Base-by-base conservation (phyloP, 1,139 yeast species). In the Pichiaceae sp. region DNA sequence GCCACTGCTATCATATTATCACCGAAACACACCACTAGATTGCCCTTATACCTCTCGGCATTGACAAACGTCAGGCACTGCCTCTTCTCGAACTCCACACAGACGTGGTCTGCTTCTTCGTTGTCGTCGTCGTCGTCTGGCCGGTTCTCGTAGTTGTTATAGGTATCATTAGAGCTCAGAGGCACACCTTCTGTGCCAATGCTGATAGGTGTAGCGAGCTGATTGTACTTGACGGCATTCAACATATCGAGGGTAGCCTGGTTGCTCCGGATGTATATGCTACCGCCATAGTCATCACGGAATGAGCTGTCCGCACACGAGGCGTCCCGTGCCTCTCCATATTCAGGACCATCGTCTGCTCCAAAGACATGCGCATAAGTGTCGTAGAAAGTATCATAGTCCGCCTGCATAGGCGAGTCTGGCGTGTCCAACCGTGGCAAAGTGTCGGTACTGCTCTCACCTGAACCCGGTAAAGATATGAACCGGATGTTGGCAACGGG, bases 21-120 rank as follows among this genome's bases (percentile, higher is more conserved):
- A 2, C 41, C 27, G 4, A 55, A 50, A 15, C 45, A 42, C 4
- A 52, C 52, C 4, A 55, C 43, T 11, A 64, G 40, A 41, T 68
- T 68, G 40, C 66, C 67, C 39, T 64, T 68, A 46, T 59, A 68
- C 38, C 53, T 52, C 33, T 60, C 48, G 3, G 47, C 52, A n/a
- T 38, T 37, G n/a, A 37, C 41, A 3, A 52, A 42, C 3, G 32
- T 38, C 2, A 53, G 41, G 25, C 46, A 48, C 25, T 59, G 39
- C n/a, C 48, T 47, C 0, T 60, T 60, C n/a, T 53, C 35, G 35
- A 52, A 54, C 1, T 43, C 43, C 20, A 67, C 37, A 1, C 41
- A 37, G 21, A 61, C 38, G 38, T 38, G 24, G 24, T 21, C 24
- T n/a, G n/a, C n/a, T 21, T 21, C 11, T 11, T 42, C 16, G 14